phyloP scores from a whole-genome alignment of 2,329 filamentous ascomycete genomes.

The Fusarium sp. region DNA sequence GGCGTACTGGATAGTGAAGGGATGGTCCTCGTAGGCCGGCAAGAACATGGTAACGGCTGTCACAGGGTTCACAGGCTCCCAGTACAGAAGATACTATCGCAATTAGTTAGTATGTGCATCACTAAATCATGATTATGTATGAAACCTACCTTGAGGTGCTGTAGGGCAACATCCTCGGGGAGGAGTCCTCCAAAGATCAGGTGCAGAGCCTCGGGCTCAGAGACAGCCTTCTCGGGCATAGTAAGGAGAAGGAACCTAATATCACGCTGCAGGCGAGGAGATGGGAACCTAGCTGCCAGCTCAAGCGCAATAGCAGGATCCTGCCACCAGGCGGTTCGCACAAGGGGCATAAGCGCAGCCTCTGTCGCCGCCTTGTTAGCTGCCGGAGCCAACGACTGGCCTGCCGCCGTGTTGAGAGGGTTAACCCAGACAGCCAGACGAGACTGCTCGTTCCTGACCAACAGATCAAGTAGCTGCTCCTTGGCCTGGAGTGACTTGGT shows the following conservation, averaged over 20 bases:
- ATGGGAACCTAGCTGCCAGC: constrained; percentile 82
- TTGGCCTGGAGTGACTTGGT: constrained; percentile 79
- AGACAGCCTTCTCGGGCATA: constrained; percentile 84
- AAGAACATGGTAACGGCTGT: constrained; percentile 94
- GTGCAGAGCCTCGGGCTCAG: constrained; percentile 85
- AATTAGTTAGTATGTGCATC: constrained; percentile 40
- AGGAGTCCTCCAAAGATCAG: constrained; percentile 82
- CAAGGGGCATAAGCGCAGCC: constrained; percentile 69
- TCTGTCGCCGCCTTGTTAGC: constrained; percentile 55
- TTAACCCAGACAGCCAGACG: constrained; percentile 91
- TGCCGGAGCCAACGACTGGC: constrained; percentile 55
- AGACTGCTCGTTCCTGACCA: constrained; percentile 87
- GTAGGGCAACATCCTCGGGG: constrained; percentile 79
- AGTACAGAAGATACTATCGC: constrained; percentile 85
- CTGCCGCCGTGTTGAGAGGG: constrained; percentile 73
- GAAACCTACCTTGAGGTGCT: constrained; percentile 80
- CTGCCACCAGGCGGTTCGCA: constrained; percentile 89
- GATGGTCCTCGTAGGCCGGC: constrained; percentile 90
- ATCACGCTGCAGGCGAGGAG: constrained; percentile 77
- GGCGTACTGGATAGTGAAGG: constrained; percentile 95
- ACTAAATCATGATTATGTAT: neutral
- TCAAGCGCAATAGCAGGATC: constrained; percentile 90
- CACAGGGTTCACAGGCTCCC: constrained; percentile 91
- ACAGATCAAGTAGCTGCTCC: constrained; percentile 82
- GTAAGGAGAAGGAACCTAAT: constrained; percentile 84